Percentiles rank a stretch among this genome's conserved stretches.
Evolutionary conservation across 768 basidiomycete species (phyloP).

Genomic region (Panellus pusillus): DNA sequence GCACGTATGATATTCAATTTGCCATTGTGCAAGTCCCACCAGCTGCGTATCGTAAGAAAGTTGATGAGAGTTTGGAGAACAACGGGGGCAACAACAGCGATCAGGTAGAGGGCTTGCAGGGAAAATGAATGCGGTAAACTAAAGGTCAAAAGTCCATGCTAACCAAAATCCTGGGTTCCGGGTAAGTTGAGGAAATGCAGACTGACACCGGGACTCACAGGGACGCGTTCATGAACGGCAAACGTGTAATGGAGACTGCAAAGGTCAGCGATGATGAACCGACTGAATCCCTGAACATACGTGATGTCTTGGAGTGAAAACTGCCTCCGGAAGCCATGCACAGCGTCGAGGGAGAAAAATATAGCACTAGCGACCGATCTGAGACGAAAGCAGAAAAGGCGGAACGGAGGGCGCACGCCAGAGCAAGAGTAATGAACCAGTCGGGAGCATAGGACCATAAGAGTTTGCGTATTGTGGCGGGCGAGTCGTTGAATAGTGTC

Average conservation of each 20-base stretch:
- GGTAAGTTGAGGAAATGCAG: constrained; percentile 7
- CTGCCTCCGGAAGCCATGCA: constrained; percentile 71
- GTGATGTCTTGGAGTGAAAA: constrained; percentile 81
- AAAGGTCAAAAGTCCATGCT: background rate
- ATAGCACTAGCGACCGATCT: constrained; percentile 40
- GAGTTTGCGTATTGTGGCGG: constrained; percentile 37
- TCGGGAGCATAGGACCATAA: constrained; percentile 72
- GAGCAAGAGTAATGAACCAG: constrained; percentile 67
- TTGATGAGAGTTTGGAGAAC: constrained; percentile 70
- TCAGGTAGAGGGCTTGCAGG: constrained; percentile 45
- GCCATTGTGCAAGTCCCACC: constrained; percentile 88
- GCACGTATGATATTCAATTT: constrained; percentile 24
- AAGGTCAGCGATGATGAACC: constrained; percentile 25
- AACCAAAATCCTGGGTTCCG: constrained; percentile 10
- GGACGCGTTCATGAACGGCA: constrained; percentile 75
- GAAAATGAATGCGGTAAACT: background rate
- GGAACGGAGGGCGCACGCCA: constrained; percentile 51
- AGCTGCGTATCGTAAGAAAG: constrained; percentile 68
- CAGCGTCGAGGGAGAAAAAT: constrained; percentile 63
- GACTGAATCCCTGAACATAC: constrained; percentile 39
- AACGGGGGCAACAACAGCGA: constrained; percentile 64
- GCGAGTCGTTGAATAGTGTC: background rate
- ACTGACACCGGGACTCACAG: constrained; percentile 43
- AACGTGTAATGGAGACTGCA: constrained; percentile 25
- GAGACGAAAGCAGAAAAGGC: background rate